Conservation (phyloP, 148 eudicot genomes). For the Cornus florida region DNA sequence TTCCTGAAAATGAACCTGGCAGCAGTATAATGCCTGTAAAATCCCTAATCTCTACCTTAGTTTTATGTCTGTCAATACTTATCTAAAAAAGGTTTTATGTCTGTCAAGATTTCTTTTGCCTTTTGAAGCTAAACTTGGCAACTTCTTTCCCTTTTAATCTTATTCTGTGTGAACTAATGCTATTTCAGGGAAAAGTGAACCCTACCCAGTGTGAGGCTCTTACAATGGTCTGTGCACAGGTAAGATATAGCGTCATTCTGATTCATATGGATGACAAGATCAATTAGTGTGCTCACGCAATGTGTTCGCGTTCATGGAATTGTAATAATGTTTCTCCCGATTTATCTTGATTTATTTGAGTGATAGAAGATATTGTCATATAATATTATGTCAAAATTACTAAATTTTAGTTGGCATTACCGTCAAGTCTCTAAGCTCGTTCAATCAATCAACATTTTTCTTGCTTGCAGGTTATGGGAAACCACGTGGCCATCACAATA, state of each 20-base stretch:
- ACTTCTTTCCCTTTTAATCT: background rate
- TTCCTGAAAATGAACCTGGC: conserved; percentile 99
- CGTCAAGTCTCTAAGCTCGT: conserved; percentile 5
- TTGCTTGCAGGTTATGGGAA: conserved; percentile 83
- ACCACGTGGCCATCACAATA: conserved; percentile 90
- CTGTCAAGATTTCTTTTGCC: too few species aligned
- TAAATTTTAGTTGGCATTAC: background rate
- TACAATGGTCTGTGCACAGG: conserved; percentile 99
- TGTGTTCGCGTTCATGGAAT: background rate
- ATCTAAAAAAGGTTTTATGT: too few species aligned
- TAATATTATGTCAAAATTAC: background rate
- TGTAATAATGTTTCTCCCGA: background rate
- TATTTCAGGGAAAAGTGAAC: conserved; percentile 85
- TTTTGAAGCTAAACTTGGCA: background rate
- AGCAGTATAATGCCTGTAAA: conserved; percentile 99
- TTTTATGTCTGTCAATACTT: background rate
- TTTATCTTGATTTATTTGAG: background rate
- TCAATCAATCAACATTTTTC: conserved; percentile 7
- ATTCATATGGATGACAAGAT: background rate
- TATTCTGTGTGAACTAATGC: conserved; percentile 1
- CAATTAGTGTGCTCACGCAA: background rate
- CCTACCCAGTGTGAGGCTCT: conserved; percentile 99
- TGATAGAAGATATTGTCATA: too few species aligned
- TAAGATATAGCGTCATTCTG: conserved; percentile 22
- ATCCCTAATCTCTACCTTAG: conserved; percentile 4